Evolutionary conservation across 495 filamentous ascomycete species (phyloP).

Genomic region (Aspergillus nidulans): DNA sequence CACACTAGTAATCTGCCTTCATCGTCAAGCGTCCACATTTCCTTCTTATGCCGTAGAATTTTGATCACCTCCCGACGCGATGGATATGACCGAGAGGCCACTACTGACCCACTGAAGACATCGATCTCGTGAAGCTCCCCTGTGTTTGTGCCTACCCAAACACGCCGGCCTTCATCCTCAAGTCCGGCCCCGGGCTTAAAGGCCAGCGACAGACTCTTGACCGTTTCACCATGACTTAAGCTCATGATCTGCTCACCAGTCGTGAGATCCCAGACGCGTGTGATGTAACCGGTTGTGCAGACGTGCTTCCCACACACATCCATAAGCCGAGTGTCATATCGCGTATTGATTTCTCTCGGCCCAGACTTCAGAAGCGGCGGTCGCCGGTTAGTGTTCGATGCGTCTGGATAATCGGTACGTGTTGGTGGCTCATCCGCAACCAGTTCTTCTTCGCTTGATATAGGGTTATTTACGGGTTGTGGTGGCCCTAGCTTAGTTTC

Average conservation of each 20-base stretch:
- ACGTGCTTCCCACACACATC: constrained; percentile 84
- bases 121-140: constrained; percentile 90
- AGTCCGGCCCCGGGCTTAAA: constrained; percentile 77
- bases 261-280: constrained; percentile 78
- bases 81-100: constrained; percentile 66
- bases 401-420: constrained; percentile 70
- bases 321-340: constrained; percentile 76
- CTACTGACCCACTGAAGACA: constrained; percentile 62
- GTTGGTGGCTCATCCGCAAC: constrained; percentile 24
- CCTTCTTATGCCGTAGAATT: constrained; percentile 79
- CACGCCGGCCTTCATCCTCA: constrained; percentile 69
- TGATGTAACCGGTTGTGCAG: constrained; percentile 78
- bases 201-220: constrained; percentile 71
- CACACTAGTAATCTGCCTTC: constrained; percentile 84
- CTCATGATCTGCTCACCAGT: constrained; percentile 79
- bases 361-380: constrained; percentile 70
- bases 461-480: constrained; percentile 13
- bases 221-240: constrained; percentile 69
- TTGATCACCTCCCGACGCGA: constrained; percentile 77
- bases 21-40: constrained; percentile 94
- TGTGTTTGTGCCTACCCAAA: constrained; percentile 89
- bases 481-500: constrained; percentile 21
- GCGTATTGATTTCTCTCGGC: constrained; percentile 69
- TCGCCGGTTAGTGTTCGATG: constrained; percentile 77
- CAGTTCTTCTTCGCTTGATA: constrained; percentile 26